These are phyloP conservation scores for Backusella sp. DNA, from an alignment of 192 early-diverging fungal genomes.

Conservation along the genomic window DNA sequence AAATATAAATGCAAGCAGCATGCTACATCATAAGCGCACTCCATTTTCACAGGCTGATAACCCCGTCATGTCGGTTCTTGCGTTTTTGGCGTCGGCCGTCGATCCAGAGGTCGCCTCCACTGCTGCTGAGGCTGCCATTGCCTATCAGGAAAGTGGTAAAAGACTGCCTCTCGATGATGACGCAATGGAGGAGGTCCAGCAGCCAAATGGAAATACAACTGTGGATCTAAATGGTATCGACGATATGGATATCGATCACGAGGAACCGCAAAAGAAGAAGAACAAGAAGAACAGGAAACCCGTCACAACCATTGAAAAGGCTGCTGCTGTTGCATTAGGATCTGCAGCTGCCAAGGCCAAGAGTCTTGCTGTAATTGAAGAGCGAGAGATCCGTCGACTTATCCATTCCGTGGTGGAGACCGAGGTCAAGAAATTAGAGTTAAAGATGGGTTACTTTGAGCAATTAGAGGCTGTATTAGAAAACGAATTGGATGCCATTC, in stretches of 20 bases:
- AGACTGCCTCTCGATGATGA: not conserved
- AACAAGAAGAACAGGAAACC: slow-evolving; percentile 23
- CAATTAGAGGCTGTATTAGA: slow-evolving; percentile 88
- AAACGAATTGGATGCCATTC: slow-evolving; percentile 81
- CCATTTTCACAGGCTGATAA: slow-evolving; percentile 91
- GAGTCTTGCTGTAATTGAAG: slow-evolving; percentile 78
- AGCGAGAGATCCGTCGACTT: slow-evolving; percentile 79
- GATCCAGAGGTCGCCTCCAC: slow-evolving; percentile 84
- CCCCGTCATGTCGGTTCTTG: slow-evolving; percentile 90
- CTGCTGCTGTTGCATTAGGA: slow-evolving; percentile 85
- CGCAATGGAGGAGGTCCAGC: slow-evolving; percentile 1
- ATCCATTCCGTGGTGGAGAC: slow-evolving; percentile 81
- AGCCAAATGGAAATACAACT: not conserved
- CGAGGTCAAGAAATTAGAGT: slow-evolving; percentile 86
- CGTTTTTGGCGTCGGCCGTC: slow-evolving; percentile 90
- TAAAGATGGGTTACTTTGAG: slow-evolving; percentile 93
- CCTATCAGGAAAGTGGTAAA: slow-evolving; percentile 54
- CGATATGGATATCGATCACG: slow-evolving; percentile 36
- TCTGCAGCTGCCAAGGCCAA: slow-evolving; percentile 92
- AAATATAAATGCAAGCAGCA: slow-evolving; percentile 18
- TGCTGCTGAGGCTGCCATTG: slow-evolving; percentile 77
- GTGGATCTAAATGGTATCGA: slow-evolving; percentile 3
- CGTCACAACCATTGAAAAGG: slow-evolving; percentile 66
- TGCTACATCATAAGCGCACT: slow-evolving; percentile 53
- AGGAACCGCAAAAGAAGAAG: slow-evolving; percentile 19